Percentiles rank a stretch among this genome's conserved stretches.
These are phyloP conservation scores for Monilinia fructigena DNA, from an alignment of 2,329 filamentous ascomycete species.

Conservation along the genomic window DNA sequence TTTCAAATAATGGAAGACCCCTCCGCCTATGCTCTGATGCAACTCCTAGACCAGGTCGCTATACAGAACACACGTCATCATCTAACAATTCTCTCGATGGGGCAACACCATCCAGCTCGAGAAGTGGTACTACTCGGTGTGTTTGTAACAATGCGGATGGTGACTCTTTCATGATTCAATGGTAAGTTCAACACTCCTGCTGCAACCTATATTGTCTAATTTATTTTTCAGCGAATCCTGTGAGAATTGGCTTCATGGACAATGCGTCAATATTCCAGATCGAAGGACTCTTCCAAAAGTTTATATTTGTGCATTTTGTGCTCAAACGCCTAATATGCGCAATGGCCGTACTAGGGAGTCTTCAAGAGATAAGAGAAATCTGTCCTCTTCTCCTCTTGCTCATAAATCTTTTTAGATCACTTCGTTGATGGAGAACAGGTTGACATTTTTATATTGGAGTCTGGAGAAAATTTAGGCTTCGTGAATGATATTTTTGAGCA, in stretches of 20 bases:
- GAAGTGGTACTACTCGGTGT: constrained; percentile 50
- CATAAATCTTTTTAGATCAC: constrained; percentile 48
- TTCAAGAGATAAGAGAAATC: constrained; percentile 26
- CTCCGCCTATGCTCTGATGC: constrained; percentile 30
- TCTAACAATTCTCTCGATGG: constrained; percentile 54
- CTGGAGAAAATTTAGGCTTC: not conserved
- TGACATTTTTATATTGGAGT: not conserved
- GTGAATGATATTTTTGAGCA: not conserved
- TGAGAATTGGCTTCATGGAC: constrained; percentile 64
- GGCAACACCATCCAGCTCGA: constrained; percentile 46
- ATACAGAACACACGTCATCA: constrained; percentile 29
- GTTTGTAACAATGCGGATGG: constrained; percentile 50
- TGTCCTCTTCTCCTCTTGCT: constrained; percentile 44
- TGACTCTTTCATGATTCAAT: constrained; percentile 60
- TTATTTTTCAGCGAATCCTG: constrained; percentile 50
- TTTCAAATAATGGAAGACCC: constrained; percentile 31
- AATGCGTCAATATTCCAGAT: constrained; percentile 57
- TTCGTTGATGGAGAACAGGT: constrained; percentile 39
- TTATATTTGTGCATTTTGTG: constrained; percentile 64
- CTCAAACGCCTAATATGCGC: constrained; percentile 56
- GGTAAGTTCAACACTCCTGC: constrained; percentile 47
- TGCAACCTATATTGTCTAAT: constrained; percentile 25
- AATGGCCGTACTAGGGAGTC: constrained; percentile 49
- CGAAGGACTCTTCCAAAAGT: constrained; percentile 56
- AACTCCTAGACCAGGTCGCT: constrained; percentile 30